Percentiles rank a stretch among this genome's conserved stretches.
Evolutionary conservation across 225 moss, liverwort and hornwort species (phyloP).

Genomic region (Sphagnum contortum): DNA sequence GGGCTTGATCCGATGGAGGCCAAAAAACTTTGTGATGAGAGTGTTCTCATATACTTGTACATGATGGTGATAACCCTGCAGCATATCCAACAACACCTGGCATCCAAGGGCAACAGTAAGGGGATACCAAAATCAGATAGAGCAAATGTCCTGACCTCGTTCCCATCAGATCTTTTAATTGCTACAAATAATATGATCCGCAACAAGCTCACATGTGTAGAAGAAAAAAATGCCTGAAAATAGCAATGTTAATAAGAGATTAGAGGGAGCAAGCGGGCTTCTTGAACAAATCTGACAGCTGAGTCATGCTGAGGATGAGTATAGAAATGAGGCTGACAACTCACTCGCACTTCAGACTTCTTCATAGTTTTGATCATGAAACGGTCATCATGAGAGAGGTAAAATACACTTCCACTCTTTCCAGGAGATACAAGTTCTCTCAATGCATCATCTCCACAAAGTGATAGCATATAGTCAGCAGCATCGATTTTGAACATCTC

Average conservation of each 20-base stretch:
- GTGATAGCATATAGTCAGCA: constrained; percentile 95
- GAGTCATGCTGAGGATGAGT: neutral
- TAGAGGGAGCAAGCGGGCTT: too few relatives aligned
- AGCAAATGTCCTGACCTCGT: too few relatives aligned
- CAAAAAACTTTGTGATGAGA: constrained; percentile 99
- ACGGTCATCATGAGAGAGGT: constrained; percentile 96
- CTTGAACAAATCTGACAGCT: too few relatives aligned
- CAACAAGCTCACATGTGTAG: too few relatives aligned
- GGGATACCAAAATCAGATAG: too few relatives aligned
- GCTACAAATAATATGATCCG: too few relatives aligned
- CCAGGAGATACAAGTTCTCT: constrained; percentile 93
- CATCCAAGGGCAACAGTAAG: neutral
- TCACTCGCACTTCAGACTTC: constrained; percentile 98
- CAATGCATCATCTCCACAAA: constrained; percentile 99
- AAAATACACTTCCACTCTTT: constrained; percentile 98
- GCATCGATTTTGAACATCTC: constrained; percentile 99
- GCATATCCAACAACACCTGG: constrained; percentile 92
- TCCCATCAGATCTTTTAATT: too few relatives aligned
- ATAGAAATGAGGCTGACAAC: neutral
- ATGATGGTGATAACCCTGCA: constrained; percentile 77
- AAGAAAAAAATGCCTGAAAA: too few relatives aligned
- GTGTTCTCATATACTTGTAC: constrained; percentile 93
- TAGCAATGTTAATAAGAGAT: too few relatives aligned
- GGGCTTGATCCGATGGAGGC: constrained; percentile 95
- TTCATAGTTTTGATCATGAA: constrained; percentile 99